These are phyloP conservation scores for Rhizopogon rudus DNA, from an alignment of 768 basidiomycete species.

Conservation along the genomic window DNA sequence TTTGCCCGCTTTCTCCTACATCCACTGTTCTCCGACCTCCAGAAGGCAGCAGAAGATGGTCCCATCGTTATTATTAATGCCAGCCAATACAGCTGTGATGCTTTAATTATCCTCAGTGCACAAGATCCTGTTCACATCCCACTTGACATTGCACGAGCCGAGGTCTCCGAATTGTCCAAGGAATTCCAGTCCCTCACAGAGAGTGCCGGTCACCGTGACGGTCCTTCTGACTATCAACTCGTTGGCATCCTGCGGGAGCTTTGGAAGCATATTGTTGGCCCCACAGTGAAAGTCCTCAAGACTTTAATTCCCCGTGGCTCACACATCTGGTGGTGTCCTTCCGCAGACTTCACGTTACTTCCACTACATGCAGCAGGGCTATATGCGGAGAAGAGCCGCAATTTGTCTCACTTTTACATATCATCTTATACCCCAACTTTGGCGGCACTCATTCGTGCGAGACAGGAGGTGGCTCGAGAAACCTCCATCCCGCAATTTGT, in stretches of 20 bases:
- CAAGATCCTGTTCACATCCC: not conserved
- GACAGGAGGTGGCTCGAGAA: constrained; percentile 9
- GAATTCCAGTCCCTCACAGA: not conserved
- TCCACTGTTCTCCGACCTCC: constrained; percentile 4
- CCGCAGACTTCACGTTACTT: constrained; percentile 18
- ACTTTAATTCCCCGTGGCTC: constrained; percentile 1
- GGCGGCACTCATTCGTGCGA: not conserved
- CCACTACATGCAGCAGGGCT: constrained; percentile 30
- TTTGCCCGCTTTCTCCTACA: constrained; percentile 14
- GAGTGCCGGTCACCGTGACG: not conserved
- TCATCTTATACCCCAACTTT: not conserved
- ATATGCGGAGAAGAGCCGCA: constrained; percentile 9
- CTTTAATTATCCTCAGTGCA: constrained; percentile 1
- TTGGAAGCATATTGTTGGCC: not conserved
- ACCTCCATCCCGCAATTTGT: not conserved
- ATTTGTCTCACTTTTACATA: not conserved
- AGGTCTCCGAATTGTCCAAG: not conserved
- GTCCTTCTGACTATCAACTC: not conserved
- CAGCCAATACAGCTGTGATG: constrained; percentile 8
- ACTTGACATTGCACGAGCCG: not conserved
- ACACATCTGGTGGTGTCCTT: constrained; percentile 3
- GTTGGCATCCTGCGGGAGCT: not conserved
- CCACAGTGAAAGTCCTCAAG: not conserved
- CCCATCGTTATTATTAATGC: constrained; percentile 14
- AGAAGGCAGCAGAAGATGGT: constrained; percentile 10